Evolutionary conservation across 2,329 filamentous ascomycete species (phyloP), one percentile per base, ranked within the genome.

Genomic region (Neospermospora avenae): DNA sequence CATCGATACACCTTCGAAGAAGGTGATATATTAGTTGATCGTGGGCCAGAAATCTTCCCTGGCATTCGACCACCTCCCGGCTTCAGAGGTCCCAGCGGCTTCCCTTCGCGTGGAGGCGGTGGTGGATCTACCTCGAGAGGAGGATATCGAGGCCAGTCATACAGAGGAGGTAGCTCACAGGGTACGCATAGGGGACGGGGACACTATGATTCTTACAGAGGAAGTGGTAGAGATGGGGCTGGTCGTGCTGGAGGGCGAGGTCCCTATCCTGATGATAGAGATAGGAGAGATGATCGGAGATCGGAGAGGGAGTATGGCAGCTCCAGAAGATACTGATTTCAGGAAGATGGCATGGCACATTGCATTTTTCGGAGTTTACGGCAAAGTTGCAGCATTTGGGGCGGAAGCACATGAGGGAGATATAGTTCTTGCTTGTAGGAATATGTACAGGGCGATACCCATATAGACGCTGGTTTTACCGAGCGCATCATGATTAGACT

Each of bases 1-100:
- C 67, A 89, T 70, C 80, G 89, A 34, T 91, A 90, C 71, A 88
- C 86, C 0, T 92, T 92, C 67, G 88, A 91, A 72, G 77, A 86
- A 58, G 80, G 79, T 0, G 84, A 86, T 61, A 70, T 74, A 5
- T 84, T 92, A 57, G 87, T 92, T 46, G 88, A 92, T 71, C 81
- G 86, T 57, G 89, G 89, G 14, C 84, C 84, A 16, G 89, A 92
- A 71, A 84, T 87, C 39, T 87, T 87, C 69, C 76, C 84, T 51
- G 84, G 84, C 16, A 85, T 88, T 62, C 77, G 84, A 24, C 84
- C 83, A 24, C 84, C 84, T 20, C 74, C 74, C 20, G 73, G 77
- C 10, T 75, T 76, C 35, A 71, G 68, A 58, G 73, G 71, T 57
- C 58, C 62, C 41, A 53, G 58, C 44, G 58, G 61, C 3, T 55